Evolutionary conservation across 2,329 filamentous ascomycete genomes (phyloP).

Genomic region (Sphaerulina musiva): DNA sequence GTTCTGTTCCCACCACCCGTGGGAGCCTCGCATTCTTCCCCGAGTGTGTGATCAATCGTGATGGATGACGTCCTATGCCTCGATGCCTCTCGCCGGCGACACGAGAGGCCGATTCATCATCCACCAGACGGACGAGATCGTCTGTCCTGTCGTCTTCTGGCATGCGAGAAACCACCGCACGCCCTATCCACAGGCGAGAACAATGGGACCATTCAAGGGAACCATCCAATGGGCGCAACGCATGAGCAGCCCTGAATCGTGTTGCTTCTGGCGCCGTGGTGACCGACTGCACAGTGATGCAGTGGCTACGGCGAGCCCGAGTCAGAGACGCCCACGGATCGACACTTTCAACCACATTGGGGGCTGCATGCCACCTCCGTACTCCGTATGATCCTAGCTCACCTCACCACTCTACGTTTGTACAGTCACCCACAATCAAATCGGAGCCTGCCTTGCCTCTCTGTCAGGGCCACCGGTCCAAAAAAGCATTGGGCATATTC

Average conservation of each 20-base stretch:
- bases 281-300: slow-evolving; percentile 13
- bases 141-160: background rate
- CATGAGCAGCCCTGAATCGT: slow-evolving; percentile 10
- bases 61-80: slow-evolving; percentile 5
- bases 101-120: background rate
- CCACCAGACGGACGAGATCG: background rate
- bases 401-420: background rate
- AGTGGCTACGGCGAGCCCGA: slow-evolving; percentile 14
- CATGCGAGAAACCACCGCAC: slow-evolving; percentile 1
- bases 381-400: slow-evolving; percentile 4
- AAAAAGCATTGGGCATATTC: slow-evolving; percentile 8
- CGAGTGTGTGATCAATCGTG: background rate
- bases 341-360: slow-evolving; percentile 15
- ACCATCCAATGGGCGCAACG: slow-evolving; percentile 1
- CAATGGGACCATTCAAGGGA: background rate
- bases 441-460: background rate
- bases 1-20: too few species aligned
- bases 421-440: slow-evolving; percentile 5
- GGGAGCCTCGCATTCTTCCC: too few species aligned
- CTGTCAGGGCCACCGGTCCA: background rate
- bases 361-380: slow-evolving; percentile 2
- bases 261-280: slow-evolving; percentile 6
- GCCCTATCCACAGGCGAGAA: background rate
- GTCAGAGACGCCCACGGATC: slow-evolving; percentile 12
- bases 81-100: background rate